phyloP scores from a whole-genome alignment of 2,329 filamentous ascomycete species.

The Ophiostoma australiae region DNA sequence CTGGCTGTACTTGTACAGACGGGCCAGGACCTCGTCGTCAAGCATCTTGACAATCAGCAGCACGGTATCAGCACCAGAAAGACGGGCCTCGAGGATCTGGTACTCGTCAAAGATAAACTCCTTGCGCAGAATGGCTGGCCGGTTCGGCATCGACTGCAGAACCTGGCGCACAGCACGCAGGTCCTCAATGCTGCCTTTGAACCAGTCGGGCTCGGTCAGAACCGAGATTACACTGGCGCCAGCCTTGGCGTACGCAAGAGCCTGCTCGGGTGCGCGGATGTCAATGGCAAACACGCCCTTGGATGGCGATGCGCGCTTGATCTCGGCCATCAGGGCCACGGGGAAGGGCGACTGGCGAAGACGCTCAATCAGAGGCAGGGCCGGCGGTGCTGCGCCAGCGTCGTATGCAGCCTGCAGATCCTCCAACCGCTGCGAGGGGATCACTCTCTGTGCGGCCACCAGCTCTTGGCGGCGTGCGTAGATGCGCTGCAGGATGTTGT shows the following conservation, averaged over 20 bases:
- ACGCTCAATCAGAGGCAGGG: conserved; percentile 72
- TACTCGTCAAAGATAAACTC: conserved; percentile 99
- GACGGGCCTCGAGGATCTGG: conserved; percentile 87
- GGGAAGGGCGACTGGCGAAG: conserved; percentile 77
- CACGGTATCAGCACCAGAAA: conserved; percentile 80
- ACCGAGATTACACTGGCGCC: conserved; percentile 97
- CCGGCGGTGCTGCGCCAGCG: conserved; percentile 76
- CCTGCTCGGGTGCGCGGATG: conserved; percentile 83
- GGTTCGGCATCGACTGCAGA: conserved; percentile 83
- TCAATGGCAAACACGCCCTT: conserved; percentile 90
- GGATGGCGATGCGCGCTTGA: conserved; percentile 92
- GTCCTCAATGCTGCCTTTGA: conserved; percentile 96
- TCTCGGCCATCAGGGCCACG: conserved; percentile 94
- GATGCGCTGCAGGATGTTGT: conserved; percentile 85
- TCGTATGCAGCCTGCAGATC: conserved; percentile 86
- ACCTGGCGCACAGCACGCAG: conserved; percentile 80
- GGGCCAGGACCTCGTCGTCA: conserved; percentile 64
- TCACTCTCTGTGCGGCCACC: conserved; percentile 73
- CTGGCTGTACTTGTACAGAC: conserved; percentile 81
- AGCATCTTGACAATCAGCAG: conserved; percentile 98
- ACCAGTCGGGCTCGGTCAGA: conserved; percentile 98
- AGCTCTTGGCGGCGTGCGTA: conserved; percentile 73
- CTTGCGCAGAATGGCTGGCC: conserved; percentile 87
- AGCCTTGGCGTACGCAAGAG: conserved; percentile 83
- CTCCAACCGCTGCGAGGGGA: conserved; percentile 75